phyloP scores from a whole-genome alignment of 108 stramenopile genomes.

The Nitzschia putrida region DNA sequence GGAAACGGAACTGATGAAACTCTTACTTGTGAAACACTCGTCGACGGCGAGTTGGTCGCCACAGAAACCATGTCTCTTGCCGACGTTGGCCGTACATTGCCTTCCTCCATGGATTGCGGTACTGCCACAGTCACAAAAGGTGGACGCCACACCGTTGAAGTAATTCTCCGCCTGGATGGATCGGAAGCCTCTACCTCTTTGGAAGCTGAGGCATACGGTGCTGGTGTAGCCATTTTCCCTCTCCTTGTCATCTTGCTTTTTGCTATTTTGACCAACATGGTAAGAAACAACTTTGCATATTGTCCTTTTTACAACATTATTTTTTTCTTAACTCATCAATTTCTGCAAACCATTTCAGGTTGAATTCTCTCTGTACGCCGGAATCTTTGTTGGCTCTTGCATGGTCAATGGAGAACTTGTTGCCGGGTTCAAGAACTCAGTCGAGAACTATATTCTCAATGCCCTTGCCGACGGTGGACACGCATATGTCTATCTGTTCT shows the following conservation, averaged over 20 bases:
- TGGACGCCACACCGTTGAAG: slow-evolving; percentile 23
- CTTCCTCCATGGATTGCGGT: slow-evolving; percentile 25
- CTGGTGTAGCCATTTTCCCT: slow-evolving; percentile 57
- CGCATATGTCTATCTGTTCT: slow-evolving; percentile 43
- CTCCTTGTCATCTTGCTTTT: slow-evolving; percentile 53
- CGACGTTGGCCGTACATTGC: slow-evolving; percentile 21
- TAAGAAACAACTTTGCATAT: slow-evolving; percentile 22
- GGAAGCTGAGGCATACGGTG: slow-evolving; percentile 43
- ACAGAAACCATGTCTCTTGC: slow-evolving; percentile 16
- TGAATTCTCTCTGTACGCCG: slow-evolving; percentile 38
- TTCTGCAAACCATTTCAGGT: no score
- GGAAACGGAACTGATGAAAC: neutral
- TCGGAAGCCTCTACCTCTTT: neutral
- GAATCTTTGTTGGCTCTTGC: slow-evolving; percentile 68
- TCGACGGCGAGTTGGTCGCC: slow-evolving; percentile 25
- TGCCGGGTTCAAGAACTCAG: slow-evolving; percentile 54
- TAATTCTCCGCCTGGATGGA: slow-evolving; percentile 17
- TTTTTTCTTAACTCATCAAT: no score
- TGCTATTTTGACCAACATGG: slow-evolving; percentile 52
- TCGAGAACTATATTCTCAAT: slow-evolving; percentile 55
- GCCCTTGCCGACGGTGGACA: slow-evolving; percentile 40
- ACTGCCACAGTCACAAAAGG: slow-evolving; percentile 9
- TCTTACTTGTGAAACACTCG: slow-evolving; percentile 20
- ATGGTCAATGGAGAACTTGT: slow-evolving; percentile 51
- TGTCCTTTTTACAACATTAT: neutral